A percentile compares a stretch with the other conserved stretches of the same genome.
phyloP scores from a whole-genome alignment of 352 stramenopile species.

The Pythium rishiriense region DNA sequence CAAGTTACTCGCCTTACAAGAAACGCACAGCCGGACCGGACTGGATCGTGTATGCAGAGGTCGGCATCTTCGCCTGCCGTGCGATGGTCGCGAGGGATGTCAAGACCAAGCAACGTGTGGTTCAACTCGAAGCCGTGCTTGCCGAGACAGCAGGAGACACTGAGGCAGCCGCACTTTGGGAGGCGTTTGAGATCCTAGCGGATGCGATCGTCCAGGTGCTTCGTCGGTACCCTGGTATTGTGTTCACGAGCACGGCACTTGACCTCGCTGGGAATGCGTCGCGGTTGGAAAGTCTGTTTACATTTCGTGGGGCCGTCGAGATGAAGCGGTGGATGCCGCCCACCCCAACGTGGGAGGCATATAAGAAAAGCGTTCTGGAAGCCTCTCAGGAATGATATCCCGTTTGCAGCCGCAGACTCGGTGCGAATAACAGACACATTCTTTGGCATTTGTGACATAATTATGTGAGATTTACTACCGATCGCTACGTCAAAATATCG shows the following conservation, averaged over 20 bases:
- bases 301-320: background rate
- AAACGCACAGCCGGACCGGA: background rate
- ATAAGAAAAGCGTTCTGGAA: background rate
- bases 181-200: background rate
- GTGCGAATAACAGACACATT: no score
- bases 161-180: background rate
- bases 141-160: background rate
- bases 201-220: background rate
- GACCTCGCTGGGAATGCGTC: background rate
- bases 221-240: background rate
- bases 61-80: background rate
- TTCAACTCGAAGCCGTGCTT: slow-evolving; percentile 3
- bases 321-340: background rate
- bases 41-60: slow-evolving; percentile 9
- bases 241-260: background rate
- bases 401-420: no score
- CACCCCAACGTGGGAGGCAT: background rate
- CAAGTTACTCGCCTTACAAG: slow-evolving; percentile 14
- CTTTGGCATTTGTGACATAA: no score
- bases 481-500: no score
- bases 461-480: no score
- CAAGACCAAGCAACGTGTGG: background rate
- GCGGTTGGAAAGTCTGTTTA: background rate
- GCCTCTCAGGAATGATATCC: no score
- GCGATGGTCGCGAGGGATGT: slow-evolving; percentile 1